These are phyloP conservation scores for Cruciata laevipes DNA, from an alignment of 257 asterid species.

Conservation along the genomic window DNA sequence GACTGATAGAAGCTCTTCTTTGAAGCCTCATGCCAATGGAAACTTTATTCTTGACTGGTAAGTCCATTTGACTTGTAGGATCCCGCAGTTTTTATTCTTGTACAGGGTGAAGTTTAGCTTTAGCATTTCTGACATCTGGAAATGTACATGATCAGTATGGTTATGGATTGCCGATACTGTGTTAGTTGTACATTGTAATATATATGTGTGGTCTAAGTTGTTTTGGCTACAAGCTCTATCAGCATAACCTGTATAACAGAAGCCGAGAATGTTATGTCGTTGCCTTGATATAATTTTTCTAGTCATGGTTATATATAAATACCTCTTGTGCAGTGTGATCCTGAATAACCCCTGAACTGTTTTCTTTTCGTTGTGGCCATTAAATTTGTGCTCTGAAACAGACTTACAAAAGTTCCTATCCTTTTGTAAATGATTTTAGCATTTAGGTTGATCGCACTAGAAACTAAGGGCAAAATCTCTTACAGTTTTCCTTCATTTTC, in stretches of 20 bases:
- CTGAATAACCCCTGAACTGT: background rate
- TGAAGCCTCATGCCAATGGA: conserved; percentile 75
- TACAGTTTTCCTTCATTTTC: background rate
- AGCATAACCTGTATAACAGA: background rate
- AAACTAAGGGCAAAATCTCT: background rate
- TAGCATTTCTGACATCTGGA: background rate
- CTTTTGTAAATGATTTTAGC: background rate
- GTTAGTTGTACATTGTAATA: background rate
- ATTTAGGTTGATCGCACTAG: background rate
- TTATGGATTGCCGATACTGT: background rate
- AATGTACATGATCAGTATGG: background rate
- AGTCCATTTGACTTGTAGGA: conserved; percentile 11
- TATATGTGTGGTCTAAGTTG: background rate
- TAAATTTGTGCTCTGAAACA: background rate
- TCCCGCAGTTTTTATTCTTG: background rate
- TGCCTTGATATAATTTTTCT: background rate
- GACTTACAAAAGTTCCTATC: background rate
- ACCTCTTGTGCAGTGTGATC: background rate
- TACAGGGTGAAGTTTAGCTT: background rate
- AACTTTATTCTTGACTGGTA: conserved; percentile 88
- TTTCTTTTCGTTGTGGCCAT: background rate
- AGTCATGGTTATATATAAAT: too few relatives aligned
- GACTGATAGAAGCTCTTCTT: conserved; percentile 59
- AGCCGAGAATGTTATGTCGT: background rate
- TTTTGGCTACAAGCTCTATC: background rate